These are phyloP conservation scores for Nothophytophthora sp. DNA, from an alignment of 352 stramenopile genomes.

Conservation along the genomic window DNA sequence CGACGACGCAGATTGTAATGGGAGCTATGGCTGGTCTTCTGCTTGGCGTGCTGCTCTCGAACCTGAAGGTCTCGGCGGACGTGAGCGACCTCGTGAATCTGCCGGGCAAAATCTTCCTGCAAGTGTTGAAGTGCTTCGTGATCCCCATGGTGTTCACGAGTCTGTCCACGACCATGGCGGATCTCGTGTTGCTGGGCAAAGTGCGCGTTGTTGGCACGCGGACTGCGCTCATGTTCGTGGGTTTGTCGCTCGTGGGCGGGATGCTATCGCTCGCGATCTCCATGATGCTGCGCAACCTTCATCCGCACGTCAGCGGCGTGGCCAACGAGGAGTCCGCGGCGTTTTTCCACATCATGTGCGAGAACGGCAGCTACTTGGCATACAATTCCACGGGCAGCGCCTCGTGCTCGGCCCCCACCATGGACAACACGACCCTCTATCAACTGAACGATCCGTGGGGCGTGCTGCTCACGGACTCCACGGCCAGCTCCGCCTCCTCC, in stretches of 20 bases:
- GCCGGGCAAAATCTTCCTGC: conserved; percentile 44
- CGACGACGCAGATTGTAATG: conserved; percentile 46
- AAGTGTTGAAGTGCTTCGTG: conserved; percentile 54
- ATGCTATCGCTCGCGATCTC: conserved; percentile 40
- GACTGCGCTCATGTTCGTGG: conserved; percentile 51
- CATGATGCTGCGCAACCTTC: conserved; percentile 42
- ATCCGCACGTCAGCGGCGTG: conserved; percentile 17
- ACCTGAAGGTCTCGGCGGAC: conserved; percentile 33
- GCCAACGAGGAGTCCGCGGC: conserved; percentile 13
- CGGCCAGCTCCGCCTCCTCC: conserved; percentile 21
- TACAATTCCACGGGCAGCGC: conserved; percentile 20
- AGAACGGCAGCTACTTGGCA: conserved; percentile 36
- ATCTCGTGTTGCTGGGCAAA: conserved; percentile 70
- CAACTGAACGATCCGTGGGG: conserved; percentile 45
- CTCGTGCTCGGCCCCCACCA: conserved; percentile 24
- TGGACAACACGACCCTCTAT: conserved; percentile 30
- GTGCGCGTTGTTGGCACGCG: conserved; percentile 56
- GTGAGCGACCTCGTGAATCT: conserved; percentile 39
- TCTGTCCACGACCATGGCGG: conserved; percentile 55
- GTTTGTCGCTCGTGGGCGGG: conserved; percentile 36
- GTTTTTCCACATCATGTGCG: conserved; percentile 42
- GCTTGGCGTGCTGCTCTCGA: conserved; percentile 34
- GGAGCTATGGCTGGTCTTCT: conserved; percentile 32
- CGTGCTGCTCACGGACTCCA: conserved; percentile 26
- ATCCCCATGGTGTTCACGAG: conserved; percentile 73